These are phyloP conservation scores for Trichoderma sp. DNA, from an alignment of 2,329 filamentous ascomycete species.

Conservation along the genomic window DNA sequence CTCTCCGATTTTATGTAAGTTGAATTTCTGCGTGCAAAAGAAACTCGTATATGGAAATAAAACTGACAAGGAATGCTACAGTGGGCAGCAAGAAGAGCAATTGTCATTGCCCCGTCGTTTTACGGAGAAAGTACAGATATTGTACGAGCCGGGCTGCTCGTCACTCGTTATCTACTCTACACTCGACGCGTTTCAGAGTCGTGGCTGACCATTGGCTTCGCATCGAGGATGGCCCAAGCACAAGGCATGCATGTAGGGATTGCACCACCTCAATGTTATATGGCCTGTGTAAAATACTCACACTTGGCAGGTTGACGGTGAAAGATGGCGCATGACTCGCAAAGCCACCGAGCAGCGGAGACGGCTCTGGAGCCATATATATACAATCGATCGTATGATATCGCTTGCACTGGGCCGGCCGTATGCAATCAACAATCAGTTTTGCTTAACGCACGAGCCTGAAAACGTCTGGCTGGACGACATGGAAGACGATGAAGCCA, in stretches of 20 bases:
- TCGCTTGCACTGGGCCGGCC: conserved; percentile 10
- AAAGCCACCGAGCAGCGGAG: conserved; percentile 9
- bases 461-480: conserved; percentile 19
- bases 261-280: neutral
- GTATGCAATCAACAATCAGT: conserved; percentile 11
- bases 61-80: neutral
- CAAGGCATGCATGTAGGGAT: conserved; percentile 18
- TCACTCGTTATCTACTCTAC: conserved; percentile 8
- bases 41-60: neutral
- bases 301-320: neutral
- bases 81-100: conserved; percentile 14
- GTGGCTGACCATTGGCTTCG: conserved; percentile 11
- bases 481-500: conserved; percentile 1
- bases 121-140: conserved; percentile 17
- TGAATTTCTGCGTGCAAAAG: neutral
- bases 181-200: conserved; percentile 13
- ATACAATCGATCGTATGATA: conserved; percentile 9
- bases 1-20: conserved; percentile 11
- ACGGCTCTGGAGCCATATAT: conserved; percentile 13
- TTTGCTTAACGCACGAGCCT: conserved; percentile 4
- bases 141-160: conserved; percentile 15
- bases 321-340: conserved; percentile 7
- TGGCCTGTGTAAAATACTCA: neutral
- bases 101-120: conserved; percentile 15
- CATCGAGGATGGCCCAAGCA: conserved; percentile 14